Evolutionary conservation across 2,329 filamentous ascomycete genomes (phyloP), one percentile per base, ranked within the genome.

Genomic region (Cladophialophora carrionii): DNA sequence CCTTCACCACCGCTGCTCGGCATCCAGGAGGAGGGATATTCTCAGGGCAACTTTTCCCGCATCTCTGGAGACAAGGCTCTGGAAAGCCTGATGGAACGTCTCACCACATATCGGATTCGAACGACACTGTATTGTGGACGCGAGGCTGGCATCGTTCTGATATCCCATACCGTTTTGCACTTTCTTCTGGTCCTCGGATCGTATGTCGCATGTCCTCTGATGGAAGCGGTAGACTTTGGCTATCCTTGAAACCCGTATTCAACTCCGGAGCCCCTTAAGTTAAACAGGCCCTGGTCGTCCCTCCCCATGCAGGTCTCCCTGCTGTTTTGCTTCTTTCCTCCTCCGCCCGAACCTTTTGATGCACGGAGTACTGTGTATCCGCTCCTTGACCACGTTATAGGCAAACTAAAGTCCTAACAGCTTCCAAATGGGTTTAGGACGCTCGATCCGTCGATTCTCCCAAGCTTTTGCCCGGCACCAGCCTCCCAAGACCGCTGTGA

Each of bases 361-460:
- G n/a, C n/a, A n/a, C n/a, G n/a, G n/a, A n/a, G n/a, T n/a, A n/a
- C n/a, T n/a, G n/a, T n/a, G 43, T 49, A 60, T 53, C 57, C 57
- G 57, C 57, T 52, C 20, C 48, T 34, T 22, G 43, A 52, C 46
- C 57, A n/a, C 3, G 32, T 51, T 10, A 24, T 34, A 12, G 7
- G 43, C 31, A 34, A 34, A 31, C 57, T 60, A 60, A 60, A 60
- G 57, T 53, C 57, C 57, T 60, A 22, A 52, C 52, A 37, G 22
- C 8, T 29, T 41, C 29, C 29, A 41, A 37, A 31, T 53, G 31
- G 57, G 57, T 31, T 52, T 60, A 60, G 46, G 17, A 52, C n/a
- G 4, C 26, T 32, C 46, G 22, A 52, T 8, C 26, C 14, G 37
- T 55, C 41, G 46, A 22, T 37, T 8, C 43, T 48, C 59, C 49